Evolutionary conservation across 768 basidiomycete species (phyloP).

Genomic region (Ephemerocybe angulata): DNA sequence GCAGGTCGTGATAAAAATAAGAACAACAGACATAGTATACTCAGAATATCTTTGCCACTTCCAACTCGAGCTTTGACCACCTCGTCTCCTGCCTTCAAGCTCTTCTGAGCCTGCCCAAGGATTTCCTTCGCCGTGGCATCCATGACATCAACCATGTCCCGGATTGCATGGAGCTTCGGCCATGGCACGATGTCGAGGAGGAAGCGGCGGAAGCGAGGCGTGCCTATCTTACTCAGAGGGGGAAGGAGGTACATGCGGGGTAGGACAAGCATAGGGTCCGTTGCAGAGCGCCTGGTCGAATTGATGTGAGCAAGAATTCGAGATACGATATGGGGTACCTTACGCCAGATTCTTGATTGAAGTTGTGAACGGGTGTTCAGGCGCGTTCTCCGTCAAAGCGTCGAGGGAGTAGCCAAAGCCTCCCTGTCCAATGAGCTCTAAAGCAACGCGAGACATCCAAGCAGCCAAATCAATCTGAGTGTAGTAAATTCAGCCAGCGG

Average conservation of each 20-base stretch:
- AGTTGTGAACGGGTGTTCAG: slow-evolving; percentile 25
- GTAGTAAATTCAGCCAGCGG: not conserved
- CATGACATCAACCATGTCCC: slow-evolving; percentile 33
- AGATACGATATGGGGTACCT: slow-evolving; percentile 3
- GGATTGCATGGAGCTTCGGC: slow-evolving; percentile 24
- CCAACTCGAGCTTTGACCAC: slow-evolving; percentile 29
- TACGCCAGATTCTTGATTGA: slow-evolving; percentile 30
- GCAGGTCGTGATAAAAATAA: not conserved
- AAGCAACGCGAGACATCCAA: slow-evolving; percentile 39
- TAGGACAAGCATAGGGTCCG: not conserved
- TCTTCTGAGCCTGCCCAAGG: slow-evolving; percentile 31
- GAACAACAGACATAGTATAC: slow-evolving; percentile 35
- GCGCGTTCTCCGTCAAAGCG: slow-evolving; percentile 25
- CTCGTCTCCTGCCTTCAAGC: slow-evolving; percentile 31
- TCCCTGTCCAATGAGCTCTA: slow-evolving; percentile 47
- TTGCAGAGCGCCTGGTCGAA: not conserved
- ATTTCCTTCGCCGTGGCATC: slow-evolving; percentile 32
- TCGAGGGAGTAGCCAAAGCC: slow-evolving; percentile 42
- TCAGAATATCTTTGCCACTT: slow-evolving; percentile 44
- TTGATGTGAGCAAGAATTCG: not conserved
- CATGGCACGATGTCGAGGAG: slow-evolving; percentile 31
- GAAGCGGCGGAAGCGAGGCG: slow-evolving; percentile 28
- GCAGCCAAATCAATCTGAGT: slow-evolving; percentile 27
- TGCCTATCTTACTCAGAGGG: slow-evolving; percentile 21
- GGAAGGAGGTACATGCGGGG: slow-evolving; percentile 18